Percentiles rank a stretch among this genome's conserved stretches.
phyloP scores from a whole-genome alignment of 805 yeast species.

The Clavispora carvajalis region DNA sequence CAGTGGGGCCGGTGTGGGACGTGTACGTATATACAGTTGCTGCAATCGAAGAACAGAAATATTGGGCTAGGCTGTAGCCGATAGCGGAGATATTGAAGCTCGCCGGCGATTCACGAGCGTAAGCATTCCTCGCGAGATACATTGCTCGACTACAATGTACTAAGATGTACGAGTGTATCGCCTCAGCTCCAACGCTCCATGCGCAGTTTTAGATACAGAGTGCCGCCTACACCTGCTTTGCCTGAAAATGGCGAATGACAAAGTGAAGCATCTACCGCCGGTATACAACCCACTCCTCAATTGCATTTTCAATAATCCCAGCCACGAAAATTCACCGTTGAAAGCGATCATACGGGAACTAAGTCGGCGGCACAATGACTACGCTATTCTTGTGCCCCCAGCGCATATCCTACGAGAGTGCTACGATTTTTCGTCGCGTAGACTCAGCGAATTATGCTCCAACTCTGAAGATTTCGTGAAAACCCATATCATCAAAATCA shows the following conservation, averaged over 20 bases:
- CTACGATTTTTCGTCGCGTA: conserved; percentile 23
- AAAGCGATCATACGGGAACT: conserved; percentile 43
- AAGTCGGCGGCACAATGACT: conserved; percentile 42
- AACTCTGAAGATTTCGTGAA: conserved; percentile 51
- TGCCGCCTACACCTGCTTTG: not conserved
- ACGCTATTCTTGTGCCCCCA: conserved; percentile 61
- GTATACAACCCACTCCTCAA: conserved; percentile 61
- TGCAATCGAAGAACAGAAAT: not conserved
- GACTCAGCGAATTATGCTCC: conserved; percentile 49
- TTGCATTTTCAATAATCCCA: conserved; percentile 61
- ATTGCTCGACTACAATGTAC: too few species aligned
- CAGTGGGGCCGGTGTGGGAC: too few species aligned
- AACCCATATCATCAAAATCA: conserved; percentile 51
- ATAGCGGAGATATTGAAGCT: too few species aligned
- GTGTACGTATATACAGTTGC: not conserved
- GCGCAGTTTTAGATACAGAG: not conserved
- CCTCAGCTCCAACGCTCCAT: not conserved
- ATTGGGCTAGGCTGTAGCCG: too few species aligned
- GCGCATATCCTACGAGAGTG: conserved; percentile 37
- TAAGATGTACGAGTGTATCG: not conserved
- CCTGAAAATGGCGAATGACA: conserved; percentile 4
- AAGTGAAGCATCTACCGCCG: conserved; percentile 40
- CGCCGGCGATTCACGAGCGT: too few species aligned
- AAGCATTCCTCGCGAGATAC: too few species aligned
- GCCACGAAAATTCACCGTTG: conserved; percentile 35